Conservation (phyloP, 352 stramenopile species). For the Globisporangium cylindrosporum region DNA sequence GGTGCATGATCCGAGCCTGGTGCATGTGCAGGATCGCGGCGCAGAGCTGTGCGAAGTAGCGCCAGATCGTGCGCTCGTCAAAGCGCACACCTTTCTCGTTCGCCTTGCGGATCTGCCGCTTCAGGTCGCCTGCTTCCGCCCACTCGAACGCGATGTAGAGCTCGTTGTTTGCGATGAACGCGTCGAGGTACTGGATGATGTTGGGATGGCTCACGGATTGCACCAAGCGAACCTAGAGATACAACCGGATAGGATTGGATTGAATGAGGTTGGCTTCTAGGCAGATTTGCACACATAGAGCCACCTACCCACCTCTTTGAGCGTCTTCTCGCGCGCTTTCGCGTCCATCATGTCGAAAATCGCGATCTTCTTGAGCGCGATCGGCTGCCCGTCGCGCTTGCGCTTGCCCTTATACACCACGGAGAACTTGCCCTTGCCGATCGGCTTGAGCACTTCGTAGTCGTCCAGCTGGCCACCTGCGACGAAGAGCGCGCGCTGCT, state of each 20-base stretch:
- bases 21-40: conserved; percentile 88
- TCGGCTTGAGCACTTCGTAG: conserved; percentile 85
- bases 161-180: conserved; percentile 88
- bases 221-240: conserved; percentile 70
- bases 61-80: conserved; percentile 92
- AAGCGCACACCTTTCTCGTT: conserved; percentile 82
- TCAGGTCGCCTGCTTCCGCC: conserved; percentile 91
- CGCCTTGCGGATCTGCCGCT: conserved; percentile 90
- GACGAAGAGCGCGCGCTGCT: conserved; percentile 68
- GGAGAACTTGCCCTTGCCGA: conserved; percentile 93
- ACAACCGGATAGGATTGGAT: conserved; percentile 8
- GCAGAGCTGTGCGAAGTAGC: conserved; percentile 91
- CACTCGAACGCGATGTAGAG: conserved; percentile 94
- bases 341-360: conserved; percentile 91
- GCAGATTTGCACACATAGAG: not conserved
- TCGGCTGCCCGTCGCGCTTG: conserved; percentile 55
- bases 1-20: conserved; percentile 90
- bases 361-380: conserved; percentile 93
- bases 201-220: conserved; percentile 88
- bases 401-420: conserved; percentile 88
- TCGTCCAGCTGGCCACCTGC: conserved; percentile 53
- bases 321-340: conserved; percentile 88
- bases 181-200: conserved; percentile 92
- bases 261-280: not conserved
- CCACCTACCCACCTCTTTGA: conserved; percentile 60